A percentile compares a stretch with the other conserved stretches of the same genome.
These are phyloP conservation scores for Bipolaris oryzae DNA, from an alignment of 2,329 filamentous ascomycete genomes.

Conservation along the genomic window DNA sequence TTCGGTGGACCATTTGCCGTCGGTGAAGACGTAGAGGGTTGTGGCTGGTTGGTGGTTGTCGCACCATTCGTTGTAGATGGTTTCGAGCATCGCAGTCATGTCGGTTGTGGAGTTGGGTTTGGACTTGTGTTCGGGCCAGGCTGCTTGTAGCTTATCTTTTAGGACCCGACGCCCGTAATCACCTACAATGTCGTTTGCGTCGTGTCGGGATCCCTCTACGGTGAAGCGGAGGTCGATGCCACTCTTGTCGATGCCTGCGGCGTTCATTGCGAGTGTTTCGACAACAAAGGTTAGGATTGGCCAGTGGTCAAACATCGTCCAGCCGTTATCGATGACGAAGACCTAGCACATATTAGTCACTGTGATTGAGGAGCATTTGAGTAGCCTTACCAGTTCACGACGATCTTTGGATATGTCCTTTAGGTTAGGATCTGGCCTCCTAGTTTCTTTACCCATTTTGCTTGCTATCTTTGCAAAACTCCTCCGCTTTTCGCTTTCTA, in stretches of 20 bases:
- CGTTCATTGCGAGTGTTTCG: slow-evolving; percentile 21
- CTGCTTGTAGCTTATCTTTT: neutral
- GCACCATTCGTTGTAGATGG: neutral
- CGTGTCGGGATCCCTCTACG: neutral
- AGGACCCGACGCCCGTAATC: neutral
- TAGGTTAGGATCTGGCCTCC: neutral
- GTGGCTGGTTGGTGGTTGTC: neutral
- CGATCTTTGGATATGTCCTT: neutral
- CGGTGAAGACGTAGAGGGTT: neutral
- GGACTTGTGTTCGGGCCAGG: neutral
- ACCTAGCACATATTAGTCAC: neutral
- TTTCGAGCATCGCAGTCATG: neutral
- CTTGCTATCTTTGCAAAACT: neutral
- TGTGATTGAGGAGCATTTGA: neutral
- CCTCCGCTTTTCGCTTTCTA: neutral
- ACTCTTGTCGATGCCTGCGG: slow-evolving; percentile 20
- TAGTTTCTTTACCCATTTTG: neutral
- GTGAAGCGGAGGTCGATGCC: slow-evolving; percentile 27
- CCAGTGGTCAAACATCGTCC: slow-evolving; percentile 18
- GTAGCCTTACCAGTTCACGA: neutral
- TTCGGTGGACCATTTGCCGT: neutral
- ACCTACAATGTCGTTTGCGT: neutral
- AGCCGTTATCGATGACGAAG: neutral
- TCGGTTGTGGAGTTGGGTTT: neutral
- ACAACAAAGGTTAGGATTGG: slow-evolving; percentile 19